Evolutionary conservation across 1,284 basidiomycete species (phyloP).

Genomic region (Golubevia sp.): DNA sequence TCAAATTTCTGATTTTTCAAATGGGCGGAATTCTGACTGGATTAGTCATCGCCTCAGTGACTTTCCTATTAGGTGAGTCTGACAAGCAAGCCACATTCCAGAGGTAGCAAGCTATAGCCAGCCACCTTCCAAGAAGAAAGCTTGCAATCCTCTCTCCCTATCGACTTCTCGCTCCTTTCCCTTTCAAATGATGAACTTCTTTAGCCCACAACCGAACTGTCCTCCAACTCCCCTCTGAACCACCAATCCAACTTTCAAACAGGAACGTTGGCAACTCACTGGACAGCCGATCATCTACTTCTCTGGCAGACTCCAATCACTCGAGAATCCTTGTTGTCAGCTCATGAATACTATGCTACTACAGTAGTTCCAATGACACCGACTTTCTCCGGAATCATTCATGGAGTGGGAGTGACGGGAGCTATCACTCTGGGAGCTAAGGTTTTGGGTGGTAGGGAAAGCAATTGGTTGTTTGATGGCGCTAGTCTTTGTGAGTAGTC

Average conservation of each 20-base stretch:
- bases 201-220: too few species aligned
- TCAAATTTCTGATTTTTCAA: too few species aligned
- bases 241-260: too few species aligned
- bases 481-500: constrained; percentile 51
- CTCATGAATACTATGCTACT: constrained; percentile 50
- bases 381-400: constrained; percentile 24
- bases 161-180: too few species aligned
- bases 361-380: constrained; percentile 39
- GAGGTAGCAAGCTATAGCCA: too few species aligned
- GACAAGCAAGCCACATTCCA: too few species aligned
- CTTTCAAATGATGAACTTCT: too few species aligned
- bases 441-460: constrained; percentile 43
- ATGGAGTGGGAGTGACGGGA: constrained; percentile 28
- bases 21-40: constrained; percentile 35
- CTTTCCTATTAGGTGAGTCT: constrained; percentile 48
- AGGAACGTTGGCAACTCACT: constrained; percentile 57
- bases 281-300: constrained; percentile 56
- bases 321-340: constrained; percentile 32
- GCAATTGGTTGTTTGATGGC: constrained; percentile 60
- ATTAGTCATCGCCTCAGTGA: constrained; percentile 25
- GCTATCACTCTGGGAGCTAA: constrained; percentile 33
- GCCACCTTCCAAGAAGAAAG: too few species aligned
- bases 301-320: constrained; percentile 54
- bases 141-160: too few species aligned
- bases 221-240: too few species aligned